phyloP scores from a whole-genome alignment of 805 yeast species.

The Candida dendrica region DNA sequence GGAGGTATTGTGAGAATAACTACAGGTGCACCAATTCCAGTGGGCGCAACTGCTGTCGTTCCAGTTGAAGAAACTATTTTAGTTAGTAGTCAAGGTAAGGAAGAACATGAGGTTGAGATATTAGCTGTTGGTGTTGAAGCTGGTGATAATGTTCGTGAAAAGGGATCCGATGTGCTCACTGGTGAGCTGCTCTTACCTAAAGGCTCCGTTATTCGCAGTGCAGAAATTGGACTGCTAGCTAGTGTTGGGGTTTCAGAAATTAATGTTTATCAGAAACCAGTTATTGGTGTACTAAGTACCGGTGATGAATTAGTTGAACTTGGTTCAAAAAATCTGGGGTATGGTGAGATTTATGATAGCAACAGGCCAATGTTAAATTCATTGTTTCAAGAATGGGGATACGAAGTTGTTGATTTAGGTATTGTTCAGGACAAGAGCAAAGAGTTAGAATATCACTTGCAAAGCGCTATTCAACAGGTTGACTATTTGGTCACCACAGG shows the following conservation, averaged over 20 bases:
- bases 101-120: constrained; percentile 34
- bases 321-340: constrained; percentile 7
- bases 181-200: constrained; percentile 30
- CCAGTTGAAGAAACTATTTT: constrained; percentile 47
- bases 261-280: constrained; percentile 34
- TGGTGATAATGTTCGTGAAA: constrained; percentile 39
- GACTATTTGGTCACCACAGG: constrained; percentile 46
- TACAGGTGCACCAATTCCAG: constrained; percentile 51
- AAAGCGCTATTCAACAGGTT: constrained; percentile 12
- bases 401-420: constrained; percentile 38
- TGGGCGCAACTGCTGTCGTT: constrained; percentile 46
- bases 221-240: constrained; percentile 42
- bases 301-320: constrained; percentile 43
- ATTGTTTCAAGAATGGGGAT: constrained; percentile 27
- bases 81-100: constrained; percentile 29
- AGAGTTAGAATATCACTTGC: constrained; percentile 20
- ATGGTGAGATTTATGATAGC: constrained; percentile 44
- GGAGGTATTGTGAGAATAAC: constrained; percentile 41
- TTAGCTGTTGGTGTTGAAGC: constrained; percentile 30
- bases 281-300: constrained; percentile 41
- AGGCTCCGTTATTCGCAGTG: constrained; percentile 36
- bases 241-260: constrained; percentile 36
- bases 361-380: constrained; percentile 41
- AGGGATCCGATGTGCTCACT: constrained; percentile 39
- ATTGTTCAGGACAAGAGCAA: constrained; percentile 36